Conservation (phyloP, 1,284 basidiomycete genomes). For the Papiliotrema nemorosa region DNA sequence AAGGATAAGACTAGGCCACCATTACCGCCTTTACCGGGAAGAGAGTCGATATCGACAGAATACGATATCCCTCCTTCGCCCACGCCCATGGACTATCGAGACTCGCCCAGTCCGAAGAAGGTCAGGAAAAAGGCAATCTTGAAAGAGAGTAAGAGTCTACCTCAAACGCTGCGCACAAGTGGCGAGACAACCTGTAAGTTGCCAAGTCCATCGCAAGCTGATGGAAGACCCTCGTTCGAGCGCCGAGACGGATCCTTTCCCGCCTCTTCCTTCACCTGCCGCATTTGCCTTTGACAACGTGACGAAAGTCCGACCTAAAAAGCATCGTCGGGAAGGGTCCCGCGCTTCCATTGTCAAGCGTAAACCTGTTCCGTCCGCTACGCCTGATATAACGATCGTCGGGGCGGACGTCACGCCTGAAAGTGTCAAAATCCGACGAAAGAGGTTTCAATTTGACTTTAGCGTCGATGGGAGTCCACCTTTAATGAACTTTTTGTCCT, state of each 20-base stretch:
- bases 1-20: slow-evolving; percentile 1
- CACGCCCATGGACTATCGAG: neutral
- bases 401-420: slow-evolving; percentile 2
- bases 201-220: neutral
- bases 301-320: neutral
- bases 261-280: neutral
- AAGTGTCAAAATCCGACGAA: slow-evolving; percentile 3
- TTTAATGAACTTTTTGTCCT: neutral
- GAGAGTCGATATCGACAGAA: slow-evolving; percentile 2
- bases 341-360: neutral
- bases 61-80: neutral
- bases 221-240: slow-evolving; percentile 1
- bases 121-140: slow-evolving; percentile 5
- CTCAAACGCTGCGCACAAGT: slow-evolving; percentile 5
- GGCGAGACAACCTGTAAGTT: slow-evolving; percentile 4
- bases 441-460: slow-evolving; percentile 5
- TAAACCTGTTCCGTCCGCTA: slow-evolving; percentile 3
- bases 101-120: slow-evolving; percentile 8
- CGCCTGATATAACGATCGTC: neutral
- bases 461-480: neutral
- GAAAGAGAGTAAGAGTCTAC: slow-evolving; percentile 8
- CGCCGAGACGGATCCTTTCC: neutral
- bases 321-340: neutral
- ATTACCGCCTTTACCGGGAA: neutral
- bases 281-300: neutral